Evolutionary conservation across 139 green algal genomes (phyloP).

Genomic region (Micromonas pusilla): DNA sequence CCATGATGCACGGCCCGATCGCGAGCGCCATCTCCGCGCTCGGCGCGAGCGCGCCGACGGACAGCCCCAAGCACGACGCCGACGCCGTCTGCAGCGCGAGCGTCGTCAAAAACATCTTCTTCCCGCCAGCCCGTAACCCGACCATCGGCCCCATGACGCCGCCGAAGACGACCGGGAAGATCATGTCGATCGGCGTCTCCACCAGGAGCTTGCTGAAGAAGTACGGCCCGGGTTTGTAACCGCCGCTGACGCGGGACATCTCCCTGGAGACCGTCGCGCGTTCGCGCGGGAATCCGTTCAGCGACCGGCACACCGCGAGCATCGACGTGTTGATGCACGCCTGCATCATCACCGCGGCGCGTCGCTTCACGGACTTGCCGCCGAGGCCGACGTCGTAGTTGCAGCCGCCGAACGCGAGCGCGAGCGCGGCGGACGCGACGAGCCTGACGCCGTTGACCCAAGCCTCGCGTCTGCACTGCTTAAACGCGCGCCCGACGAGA

Average conservation of each 20-base stretch:
- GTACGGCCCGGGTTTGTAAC: conserved; percentile 39
- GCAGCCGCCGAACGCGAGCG: conserved; percentile 15
- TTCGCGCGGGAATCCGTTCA: conserved; percentile 43
- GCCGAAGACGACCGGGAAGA: conserved; percentile 43
- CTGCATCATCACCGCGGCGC: conserved; percentile 20
- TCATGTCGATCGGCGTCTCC: conserved; percentile 39
- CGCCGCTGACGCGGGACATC: conserved; percentile 14
- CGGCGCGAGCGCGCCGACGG: conserved; percentile 14
- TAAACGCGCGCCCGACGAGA: conserved; percentile 1
- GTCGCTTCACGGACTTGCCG: neutral
- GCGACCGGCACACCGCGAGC: conserved; percentile 17
- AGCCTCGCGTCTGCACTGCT: conserved; percentile 5
- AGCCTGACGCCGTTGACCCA: conserved; percentile 13
- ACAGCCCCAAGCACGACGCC: conserved; percentile 8
- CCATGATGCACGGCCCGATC: conserved; percentile 35
- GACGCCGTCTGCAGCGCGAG: conserved; percentile 13
- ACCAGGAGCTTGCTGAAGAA: conserved; percentile 42
- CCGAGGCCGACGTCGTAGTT: neutral
- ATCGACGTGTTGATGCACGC: conserved; percentile 41
- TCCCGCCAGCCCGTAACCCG: conserved; percentile 21
- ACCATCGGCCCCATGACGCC: conserved; percentile 39
- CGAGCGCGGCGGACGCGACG: conserved; percentile 8
- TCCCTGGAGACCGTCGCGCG: conserved; percentile 35
- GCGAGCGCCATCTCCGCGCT: conserved; percentile 32
- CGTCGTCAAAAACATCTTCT: conserved; percentile 18